Percentiles rank a stretch among this genome's conserved stretches.
Conservation (phyloP, 257 asterid species). For the Eucommia ulmoides region DNA sequence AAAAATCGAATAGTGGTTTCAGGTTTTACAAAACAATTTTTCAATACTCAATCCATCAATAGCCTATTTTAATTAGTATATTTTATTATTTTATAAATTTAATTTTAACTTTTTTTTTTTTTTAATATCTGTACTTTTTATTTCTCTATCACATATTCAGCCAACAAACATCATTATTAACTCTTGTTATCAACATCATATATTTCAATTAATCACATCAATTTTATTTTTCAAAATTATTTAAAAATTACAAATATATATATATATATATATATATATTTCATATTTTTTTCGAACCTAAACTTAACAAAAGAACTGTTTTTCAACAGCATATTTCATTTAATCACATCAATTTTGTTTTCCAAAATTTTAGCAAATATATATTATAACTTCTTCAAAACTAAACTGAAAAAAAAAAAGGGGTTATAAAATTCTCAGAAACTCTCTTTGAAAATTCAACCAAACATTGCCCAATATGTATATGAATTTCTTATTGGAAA, state of each 20-base stretch:
- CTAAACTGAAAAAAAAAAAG: background rate
- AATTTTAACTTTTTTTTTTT: no score
- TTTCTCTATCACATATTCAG: no score
- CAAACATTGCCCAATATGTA: background rate
- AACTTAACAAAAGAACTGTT: no score
- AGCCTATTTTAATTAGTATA: background rate
- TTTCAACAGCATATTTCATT: background rate
- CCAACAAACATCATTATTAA: no score
- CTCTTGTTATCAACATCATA: no score
- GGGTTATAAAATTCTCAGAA: background rate
- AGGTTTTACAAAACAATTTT: background rate
- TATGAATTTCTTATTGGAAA: background rate
- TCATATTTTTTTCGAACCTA: no score
- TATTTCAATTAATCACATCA: no score
- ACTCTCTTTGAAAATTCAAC: background rate
- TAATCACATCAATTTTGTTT: background rate
- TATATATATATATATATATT: no score
- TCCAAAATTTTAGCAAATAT: background rate
- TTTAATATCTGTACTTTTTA: no score
- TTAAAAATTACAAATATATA: no score
- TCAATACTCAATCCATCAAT: constrained; percentile 1
- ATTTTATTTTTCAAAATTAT: no score
- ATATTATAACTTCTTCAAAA: background rate
- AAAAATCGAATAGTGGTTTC: background rate
- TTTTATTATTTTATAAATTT: background rate